Base-by-base conservation (phyloP, 2,329 filamentous ascomycete genomes). In the Orbilia blumenaviensis region DNA sequence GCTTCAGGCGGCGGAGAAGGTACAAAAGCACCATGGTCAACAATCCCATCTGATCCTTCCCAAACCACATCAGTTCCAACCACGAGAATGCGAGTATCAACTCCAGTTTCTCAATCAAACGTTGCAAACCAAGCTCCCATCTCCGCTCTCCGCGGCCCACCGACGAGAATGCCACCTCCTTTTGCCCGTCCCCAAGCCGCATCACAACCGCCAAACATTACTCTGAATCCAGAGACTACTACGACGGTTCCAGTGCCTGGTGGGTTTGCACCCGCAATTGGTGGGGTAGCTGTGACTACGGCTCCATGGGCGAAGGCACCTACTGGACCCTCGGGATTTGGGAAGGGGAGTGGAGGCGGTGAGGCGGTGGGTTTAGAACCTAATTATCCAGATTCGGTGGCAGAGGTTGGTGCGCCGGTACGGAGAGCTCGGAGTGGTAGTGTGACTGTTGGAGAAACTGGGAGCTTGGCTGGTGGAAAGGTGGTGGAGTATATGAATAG, bases 21-120 rank as follows among this genome's bases (percentile, higher is more conserved):
- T 4, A 76, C 64, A 32, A 77, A 77, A 29, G 73, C 62, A 9
- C 73, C 73, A 10, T 77, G 73, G 73, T 77, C 73, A 48, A 72
- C 73, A 21, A n/a, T 76, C 23, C 64, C 64, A 6, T 71, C 73
- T n/a, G 60, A 66, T 12, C 14, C 58, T 12, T 64, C 58, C 5
- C 66, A 54, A 25, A 16, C n/a, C 16, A 36, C 44, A 7, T 21
- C 38, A 9, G 44, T 52, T 27, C 42, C 16, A 23, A 77, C 73
- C 16, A 62, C 66, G 25, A 62, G 73, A 25, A 62, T 77, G 52
- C 27, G 73, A 63, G 16, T 42, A 18, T 2, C 50, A 9, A 72
- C 73, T 21, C 73, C 73, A 0, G 34, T 44, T 25, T 71, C 66
- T 27, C 60, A 66, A 34, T 50, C 54, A 29, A 76, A 76, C n/a